phyloP scores from a whole-genome alignment of 2,329 filamentous ascomycete species.

The Camillea tinctor region DNA sequence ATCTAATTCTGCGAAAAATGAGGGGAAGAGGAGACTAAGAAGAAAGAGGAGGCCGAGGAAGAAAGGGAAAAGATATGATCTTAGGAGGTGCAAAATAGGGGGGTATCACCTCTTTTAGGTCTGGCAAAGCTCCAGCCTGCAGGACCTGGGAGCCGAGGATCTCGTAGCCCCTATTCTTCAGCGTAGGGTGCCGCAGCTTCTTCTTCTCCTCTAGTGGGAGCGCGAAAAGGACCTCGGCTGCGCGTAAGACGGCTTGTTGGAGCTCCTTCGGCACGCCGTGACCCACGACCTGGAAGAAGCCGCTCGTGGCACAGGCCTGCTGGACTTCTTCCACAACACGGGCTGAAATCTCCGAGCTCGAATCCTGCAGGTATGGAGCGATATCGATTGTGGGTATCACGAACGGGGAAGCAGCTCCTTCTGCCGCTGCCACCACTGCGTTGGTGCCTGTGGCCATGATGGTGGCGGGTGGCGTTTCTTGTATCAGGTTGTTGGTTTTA shows the following conservation, averaged over 20 bases:
- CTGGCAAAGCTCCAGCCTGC: conserved; percentile 41
- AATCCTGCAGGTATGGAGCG: conserved; percentile 31
- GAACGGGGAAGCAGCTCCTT: conserved; percentile 1
- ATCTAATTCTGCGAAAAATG: no score
- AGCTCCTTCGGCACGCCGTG: conserved; percentile 43
- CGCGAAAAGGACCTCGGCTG: conserved; percentile 46
- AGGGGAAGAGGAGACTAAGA: not conserved
- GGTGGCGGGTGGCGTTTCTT: not conserved
- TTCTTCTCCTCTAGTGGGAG: conserved; percentile 46
- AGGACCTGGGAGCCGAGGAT: conserved; percentile 44
- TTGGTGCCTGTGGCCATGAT: conserved; percentile 3
- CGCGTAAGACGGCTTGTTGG: conserved; percentile 40
- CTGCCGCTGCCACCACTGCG: not conserved
- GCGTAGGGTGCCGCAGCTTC: conserved; percentile 37
- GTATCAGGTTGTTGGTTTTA: not conserved
- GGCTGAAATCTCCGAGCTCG: conserved; percentile 25
- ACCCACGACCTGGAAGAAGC: conserved; percentile 53
- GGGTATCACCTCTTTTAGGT: conserved; percentile 13
- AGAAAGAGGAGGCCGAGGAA: no score
- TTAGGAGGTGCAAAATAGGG: not conserved
- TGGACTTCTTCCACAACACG: conserved; percentile 32
- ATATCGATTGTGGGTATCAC: conserved; percentile 35
- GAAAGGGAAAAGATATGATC: no score
- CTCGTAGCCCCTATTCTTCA: conserved; percentile 49
- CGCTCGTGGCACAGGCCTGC: conserved; percentile 39